Evolutionary conservation across 495 filamentous ascomycete species (phyloP), one percentile per base, ranked within the genome.

Genomic region (Hypoxylon perforatum): DNA sequence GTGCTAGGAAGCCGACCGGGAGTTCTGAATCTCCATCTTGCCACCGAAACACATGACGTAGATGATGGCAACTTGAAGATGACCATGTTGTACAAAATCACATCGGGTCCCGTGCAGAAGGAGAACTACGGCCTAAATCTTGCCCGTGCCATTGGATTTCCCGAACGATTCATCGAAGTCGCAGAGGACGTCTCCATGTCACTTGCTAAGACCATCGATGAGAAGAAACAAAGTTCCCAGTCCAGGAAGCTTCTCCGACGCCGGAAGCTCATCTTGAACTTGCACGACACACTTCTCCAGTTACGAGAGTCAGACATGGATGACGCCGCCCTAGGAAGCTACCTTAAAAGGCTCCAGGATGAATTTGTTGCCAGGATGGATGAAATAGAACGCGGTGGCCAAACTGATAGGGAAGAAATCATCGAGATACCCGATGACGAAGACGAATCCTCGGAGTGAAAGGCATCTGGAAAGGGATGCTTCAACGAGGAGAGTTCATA

Each of bases 31-130:
- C 77, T 95, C 15, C 93, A 97, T 70, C 84, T 98, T 3, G 86
- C 86, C 0, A 91, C 93, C 14, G 84, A 96, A 47, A 85, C 88
- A 41, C 77, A 79, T 4, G 53, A 70, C 2, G 70, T 76, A 25
- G 66, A 78, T 8, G 79, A 77, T 9, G 82, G 81, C 7, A 75
- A 68, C 6, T 70, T 74, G 0, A 71, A 75, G 57, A 91, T 97
- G 81, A 93, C 82, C 0, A 95, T 97, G 91, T 84, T 93, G 1
- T 97, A 98, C 76, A 91, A 87, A 47, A 84, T 97, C 54, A 78
- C 84, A 18, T 81, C 87, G 28, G 94, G 94, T 0, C 84, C 82
- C 3, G 86, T 92, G 6, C 76, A 87, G 58, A 87, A 91, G 60
- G 81, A 89, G 58, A 86, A 93, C 64, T 98, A 98, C 72, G 90